Base-by-base conservation (phyloP, 148 eudicot species). In the Mesembryanthemum crystallinum region DNA sequence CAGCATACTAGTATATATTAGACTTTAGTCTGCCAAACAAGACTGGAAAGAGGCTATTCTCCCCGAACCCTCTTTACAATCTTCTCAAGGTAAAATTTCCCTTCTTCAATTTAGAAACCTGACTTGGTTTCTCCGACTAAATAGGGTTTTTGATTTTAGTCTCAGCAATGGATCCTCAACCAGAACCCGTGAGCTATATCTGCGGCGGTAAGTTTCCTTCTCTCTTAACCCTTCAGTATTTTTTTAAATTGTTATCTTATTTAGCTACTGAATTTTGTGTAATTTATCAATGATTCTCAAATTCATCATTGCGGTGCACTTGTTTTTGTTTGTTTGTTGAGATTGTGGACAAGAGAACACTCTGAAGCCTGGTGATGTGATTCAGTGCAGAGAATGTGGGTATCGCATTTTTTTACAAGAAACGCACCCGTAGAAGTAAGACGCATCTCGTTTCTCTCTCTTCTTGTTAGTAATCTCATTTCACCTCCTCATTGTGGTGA, bases 281-380 rank as follows among this genome's bases (percentile, higher is more conserved):
- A 3, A 18, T 23, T 52, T 47, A 58, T 67, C 59, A 67, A 12
- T 62, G 15, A 71, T 18, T 57, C 25, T 20, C 42, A 30, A 37
- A 35, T 27, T 74, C 27, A 21, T 43, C 39, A 15, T 28, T 49
- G 24, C 10, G 42, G 42, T 9, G 35, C 17, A 23, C 62, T 11
- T 52, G 29, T 18, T 11, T 55, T 15, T 76, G 35, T 64, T 14
- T 54, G 10, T 15, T 47, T 57, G 5, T 81, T 69, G 69, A 92
- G 97, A 90, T 71, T 92, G 97, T 67, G 98, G 93, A 30, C 93
- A 90, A 71, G 98, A 93, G 82, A 89, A 93, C 63, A 93, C 93
- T 3, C 69, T 93, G 83, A 93, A 93, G 82, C 74, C 88, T 7
- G 90, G 91, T 37, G 98, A 93, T 69, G 96, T 91, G 52, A 93